Base-by-base conservation (phyloP, 495 filamentous ascomycete genomes). In the Pyrenula massariospora region DNA sequence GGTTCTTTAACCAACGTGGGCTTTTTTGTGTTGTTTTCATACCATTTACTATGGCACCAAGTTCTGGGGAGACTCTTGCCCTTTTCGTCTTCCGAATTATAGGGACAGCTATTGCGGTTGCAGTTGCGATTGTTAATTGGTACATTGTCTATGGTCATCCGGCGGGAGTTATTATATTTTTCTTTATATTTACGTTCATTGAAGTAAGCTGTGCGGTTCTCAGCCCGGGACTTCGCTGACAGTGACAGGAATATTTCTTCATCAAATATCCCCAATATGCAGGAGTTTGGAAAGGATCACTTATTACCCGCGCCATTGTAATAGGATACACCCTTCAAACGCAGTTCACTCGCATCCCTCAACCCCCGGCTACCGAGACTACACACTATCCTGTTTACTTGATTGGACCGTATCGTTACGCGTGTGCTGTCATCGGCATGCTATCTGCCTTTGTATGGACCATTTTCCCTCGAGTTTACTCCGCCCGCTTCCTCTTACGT, bases 11-110 rank as follows among this genome's bases (percentile, higher is more conserved):
- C 51, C 84, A 91, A 61, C 73, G 87, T 60, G 71, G 87, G 8
- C 81, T 90, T 5, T 91, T 87, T 87, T 82, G 84, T 0, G 81
- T 89, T 81, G 86, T 91, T 59, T 81, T 87, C 50, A 80, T 87
- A n/a, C 74, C 80, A 19, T 83, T 86, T 58, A 83, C 80, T 2
- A 84, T 77, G 71, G 74, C 68, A 3, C 69, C 71, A 2, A 81
- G 78, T 12, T 79, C 84, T 54, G 84, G 85, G 19, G 80, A 83
- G 59, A 83, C 80, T 19, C 70, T 86, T 56, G 85, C 86, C 56
- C 82, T 80, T 3, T 89, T 91, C 62, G 57, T 87, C 1, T 79
- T 83, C 24, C 73, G 87, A 21, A 74, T 89, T 23, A 59, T 72
- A 0, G 87, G 85, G 10, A 90, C 69, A 2, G 65, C 77, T 22